Evolutionary conservation across 768 basidiomycete genomes (phyloP).

Genomic region (Tulasnella sp.): DNA sequence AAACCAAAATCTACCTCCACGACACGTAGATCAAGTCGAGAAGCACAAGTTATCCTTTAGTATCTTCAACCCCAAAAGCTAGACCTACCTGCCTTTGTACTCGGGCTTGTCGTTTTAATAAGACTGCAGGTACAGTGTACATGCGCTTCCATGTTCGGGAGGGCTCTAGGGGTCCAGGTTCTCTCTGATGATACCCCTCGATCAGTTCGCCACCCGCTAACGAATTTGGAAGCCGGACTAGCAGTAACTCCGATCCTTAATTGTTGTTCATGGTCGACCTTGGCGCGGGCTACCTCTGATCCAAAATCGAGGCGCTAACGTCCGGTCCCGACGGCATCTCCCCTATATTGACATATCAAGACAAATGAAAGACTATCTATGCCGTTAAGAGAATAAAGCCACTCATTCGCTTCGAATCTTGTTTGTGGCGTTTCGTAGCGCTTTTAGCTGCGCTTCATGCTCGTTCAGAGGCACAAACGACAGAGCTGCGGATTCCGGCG

Average conservation of each 20-base stretch:
- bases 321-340: not conserved
- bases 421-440: not conserved
- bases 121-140: not conserved
- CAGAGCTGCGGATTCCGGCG: not conserved
- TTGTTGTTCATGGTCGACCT: not conserved
- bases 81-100: not conserved
- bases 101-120: not conserved
- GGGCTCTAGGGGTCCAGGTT: not conserved
- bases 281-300: not conserved
- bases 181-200: not conserved
- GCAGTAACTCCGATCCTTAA: constrained; percentile 1
- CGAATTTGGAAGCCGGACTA: not conserved
- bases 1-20: constrained; percentile 2
- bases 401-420: not conserved
- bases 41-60: not conserved
- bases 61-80: not conserved
- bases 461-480: constrained; percentile 2
- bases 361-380: not conserved
- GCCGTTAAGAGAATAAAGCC: not conserved
- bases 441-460: not conserved
- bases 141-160: not conserved
- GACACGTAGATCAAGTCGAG: not conserved
- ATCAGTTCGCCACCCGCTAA: not conserved
- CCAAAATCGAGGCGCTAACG: not conserved
- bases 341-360: not conserved